A percentile compares a stretch with the other conserved stretches of the same genome.
These are phyloP conservation scores for Didymella lethalis DNA, from an alignment of 2,329 filamentous ascomycete genomes.

Conservation along the genomic window DNA sequence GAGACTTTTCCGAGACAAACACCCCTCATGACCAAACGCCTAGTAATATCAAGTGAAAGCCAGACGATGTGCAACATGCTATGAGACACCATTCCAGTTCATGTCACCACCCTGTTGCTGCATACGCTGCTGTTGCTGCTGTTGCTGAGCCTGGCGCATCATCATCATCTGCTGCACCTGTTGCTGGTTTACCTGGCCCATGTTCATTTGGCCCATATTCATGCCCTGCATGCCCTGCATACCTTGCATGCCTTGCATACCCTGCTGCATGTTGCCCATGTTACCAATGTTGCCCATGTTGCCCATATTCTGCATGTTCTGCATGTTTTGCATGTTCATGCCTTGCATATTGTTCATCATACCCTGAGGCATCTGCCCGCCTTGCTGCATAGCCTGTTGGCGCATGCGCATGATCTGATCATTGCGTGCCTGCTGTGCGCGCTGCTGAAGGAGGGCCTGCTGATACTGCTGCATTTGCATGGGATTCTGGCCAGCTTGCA, in stretches of 20 bases:
- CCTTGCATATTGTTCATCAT: constrained; percentile 42
- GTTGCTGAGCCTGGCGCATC: constrained; percentile 44
- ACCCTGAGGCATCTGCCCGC: constrained; percentile 37
- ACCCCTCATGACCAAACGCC: constrained; percentile 20
- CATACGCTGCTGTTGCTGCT: constrained; percentile 33
- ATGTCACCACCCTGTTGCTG: constrained; percentile 36
- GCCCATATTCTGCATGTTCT: constrained; percentile 29
- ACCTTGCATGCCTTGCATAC: constrained; percentile 28
- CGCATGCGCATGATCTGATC: constrained; percentile 47
- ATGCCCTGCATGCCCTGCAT: constrained; percentile 34
- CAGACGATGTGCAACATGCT: neutral
- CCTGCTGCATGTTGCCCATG: constrained; percentile 20
- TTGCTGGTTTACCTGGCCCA: constrained; percentile 42
- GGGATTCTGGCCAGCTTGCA: constrained; percentile 32
- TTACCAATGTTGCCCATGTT: constrained; percentile 24
- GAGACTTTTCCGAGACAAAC: constrained; percentile 23
- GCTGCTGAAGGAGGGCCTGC: constrained; percentile 46
- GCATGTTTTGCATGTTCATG: constrained; percentile 27
- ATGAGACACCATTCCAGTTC: constrained; percentile 40
- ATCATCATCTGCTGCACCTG: constrained; percentile 47
- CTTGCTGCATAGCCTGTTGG: constrained; percentile 44
- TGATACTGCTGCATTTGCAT: constrained; percentile 48
- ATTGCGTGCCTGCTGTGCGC: constrained; percentile 44
- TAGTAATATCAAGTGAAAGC: neutral
- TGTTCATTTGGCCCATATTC: constrained; percentile 33